Evolutionary conservation across 495 filamentous ascomycete species (phyloP).

Genomic region (Cryomyces minteri): DNA sequence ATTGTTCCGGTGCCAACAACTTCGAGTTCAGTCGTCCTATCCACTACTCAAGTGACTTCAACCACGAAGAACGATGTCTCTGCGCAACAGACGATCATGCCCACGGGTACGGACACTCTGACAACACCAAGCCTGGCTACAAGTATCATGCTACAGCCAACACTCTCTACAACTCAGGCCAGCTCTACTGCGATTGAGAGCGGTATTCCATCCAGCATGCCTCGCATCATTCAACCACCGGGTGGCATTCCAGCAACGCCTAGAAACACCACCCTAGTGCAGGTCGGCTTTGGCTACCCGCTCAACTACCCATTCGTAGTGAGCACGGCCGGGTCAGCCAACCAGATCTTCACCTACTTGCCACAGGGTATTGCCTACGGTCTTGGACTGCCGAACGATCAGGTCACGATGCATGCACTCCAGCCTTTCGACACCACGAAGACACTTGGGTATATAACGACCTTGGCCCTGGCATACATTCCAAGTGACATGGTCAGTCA

Average conservation of each 20-base stretch:
- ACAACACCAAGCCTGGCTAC: slow-evolving; percentile 11
- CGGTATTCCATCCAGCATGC: slow-evolving; percentile 43
- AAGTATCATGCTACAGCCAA: slow-evolving; percentile 13
- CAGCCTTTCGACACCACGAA: slow-evolving; percentile 57
- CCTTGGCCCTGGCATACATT: slow-evolving; percentile 57
- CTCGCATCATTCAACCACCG: slow-evolving; percentile 56
- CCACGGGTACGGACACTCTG: slow-evolving; percentile 17
- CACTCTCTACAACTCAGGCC: neutral
- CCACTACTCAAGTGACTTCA: slow-evolving; percentile 1
- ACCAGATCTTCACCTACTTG: slow-evolving; percentile 74
- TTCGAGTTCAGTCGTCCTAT: neutral
- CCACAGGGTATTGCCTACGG: slow-evolving; percentile 58
- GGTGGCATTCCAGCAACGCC: slow-evolving; percentile 31
- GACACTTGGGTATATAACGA: slow-evolving; percentile 62
- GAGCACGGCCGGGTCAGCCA: slow-evolving; percentile 42
- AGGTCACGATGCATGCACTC: slow-evolving; percentile 52
- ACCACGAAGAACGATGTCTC: neutral
- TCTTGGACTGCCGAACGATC: slow-evolving; percentile 26
- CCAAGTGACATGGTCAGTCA: slow-evolving; percentile 43
- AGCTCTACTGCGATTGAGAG: slow-evolving; percentile 10
- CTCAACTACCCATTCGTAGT: slow-evolving; percentile 78
- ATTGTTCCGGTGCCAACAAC: neutral
- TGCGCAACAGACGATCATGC: slow-evolving; percentile 7
- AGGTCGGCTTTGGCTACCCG: slow-evolving; percentile 63
- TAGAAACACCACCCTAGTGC: slow-evolving; percentile 46